Base-by-base conservation (phyloP, 2,329 filamentous ascomycete species). In the Colletotrichum cordylinicola region DNA sequence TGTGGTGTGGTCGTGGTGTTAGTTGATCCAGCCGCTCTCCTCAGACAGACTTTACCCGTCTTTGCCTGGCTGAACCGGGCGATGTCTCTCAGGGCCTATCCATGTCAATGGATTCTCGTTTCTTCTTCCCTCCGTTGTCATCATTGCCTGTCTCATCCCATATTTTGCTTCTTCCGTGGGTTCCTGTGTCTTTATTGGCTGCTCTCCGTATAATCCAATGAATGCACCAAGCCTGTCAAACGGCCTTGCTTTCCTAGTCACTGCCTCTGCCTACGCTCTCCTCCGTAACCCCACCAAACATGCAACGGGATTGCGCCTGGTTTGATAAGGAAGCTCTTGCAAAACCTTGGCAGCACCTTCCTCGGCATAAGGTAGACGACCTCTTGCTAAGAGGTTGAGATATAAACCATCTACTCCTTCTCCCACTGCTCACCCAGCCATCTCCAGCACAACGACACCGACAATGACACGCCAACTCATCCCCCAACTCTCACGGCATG, bases 401-500 rank as follows among this genome's bases (percentile, higher is more conserved):
- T 75, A 72, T 72, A 76, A 76, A 76, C 70, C 74, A 35, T n/a
- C 21, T 33, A 18, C n/a, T 62, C 27, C 31, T 7, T 67, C 52
- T 61, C 61, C 12, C 33, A n/a, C 6, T 21, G 13, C 24, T 3
- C 37, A 24, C 15, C 27, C 39, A 29, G 10, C 7, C 7, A n/a
- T 68, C 56, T 3, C 21, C 56, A 43, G 43, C 29, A 31, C 48
- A 52, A 43, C 39, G 16, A 37, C 33, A 12, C 29, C 68, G n/a
- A 67, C 24, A 65, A 78, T 78, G 77, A 77, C 75, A 43, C 77
- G 75, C 37, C 75, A 77, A 52, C 15, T 68, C 16, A 39, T 67
- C 31, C 77, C 69, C 9, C 72, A 71, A 27, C 77, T 78, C 48
- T 78, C 77, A 56, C 77, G 77, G 18, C 77, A 78, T 61, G 39